Conservation (phyloP, 495 filamentous ascomycete species). For the Talaromyces wortmannii region DNA sequence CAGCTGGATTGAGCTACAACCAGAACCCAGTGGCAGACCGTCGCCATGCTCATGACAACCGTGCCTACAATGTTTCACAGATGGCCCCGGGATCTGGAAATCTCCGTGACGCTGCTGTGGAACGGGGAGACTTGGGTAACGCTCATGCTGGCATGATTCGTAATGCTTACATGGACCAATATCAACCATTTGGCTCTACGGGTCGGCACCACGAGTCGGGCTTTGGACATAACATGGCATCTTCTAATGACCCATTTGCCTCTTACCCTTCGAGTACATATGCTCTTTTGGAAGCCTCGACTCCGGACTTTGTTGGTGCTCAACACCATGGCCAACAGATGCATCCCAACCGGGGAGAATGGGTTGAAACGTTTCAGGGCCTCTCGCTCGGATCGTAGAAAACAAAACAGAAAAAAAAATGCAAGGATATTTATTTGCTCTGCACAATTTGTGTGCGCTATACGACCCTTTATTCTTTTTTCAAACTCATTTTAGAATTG, state of each 20-base stretch:
- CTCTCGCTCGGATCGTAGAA: slow-evolving; percentile 42
- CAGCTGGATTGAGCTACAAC: slow-evolving; percentile 24
- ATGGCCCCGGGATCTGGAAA: neutral
- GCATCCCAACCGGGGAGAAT: slow-evolving; percentile 33
- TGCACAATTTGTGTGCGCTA: neutral
- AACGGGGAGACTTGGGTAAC: slow-evolving; percentile 18
- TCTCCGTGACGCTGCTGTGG: slow-evolving; percentile 2
- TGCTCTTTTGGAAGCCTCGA: slow-evolving; percentile 23
- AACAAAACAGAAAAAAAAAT: neutral
- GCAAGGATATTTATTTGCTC: neutral
- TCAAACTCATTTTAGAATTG: slow-evolving; percentile 4
- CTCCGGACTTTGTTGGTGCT: slow-evolving; percentile 23
- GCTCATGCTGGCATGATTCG: slow-evolving; percentile 24
- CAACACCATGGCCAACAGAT: slow-evolving; percentile 23
- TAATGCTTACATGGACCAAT: slow-evolving; percentile 27
- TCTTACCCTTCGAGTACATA: slow-evolving; percentile 24
- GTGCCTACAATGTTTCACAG: slow-evolving; percentile 12
- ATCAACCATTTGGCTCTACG: slow-evolving; percentile 26
- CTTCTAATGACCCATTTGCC: slow-evolving; percentile 26
- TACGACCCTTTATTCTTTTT: slow-evolving; percentile 4
- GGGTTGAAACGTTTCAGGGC: slow-evolving; percentile 40
- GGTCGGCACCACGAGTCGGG: slow-evolving; percentile 21
- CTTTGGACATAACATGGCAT: slow-evolving; percentile 8
- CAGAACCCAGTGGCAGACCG: slow-evolving; percentile 27
- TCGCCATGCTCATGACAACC: slow-evolving; percentile 25